Conservation (phyloP, 2,329 filamentous ascomycete genomes). For the Trichophyton verrucosum region DNA sequence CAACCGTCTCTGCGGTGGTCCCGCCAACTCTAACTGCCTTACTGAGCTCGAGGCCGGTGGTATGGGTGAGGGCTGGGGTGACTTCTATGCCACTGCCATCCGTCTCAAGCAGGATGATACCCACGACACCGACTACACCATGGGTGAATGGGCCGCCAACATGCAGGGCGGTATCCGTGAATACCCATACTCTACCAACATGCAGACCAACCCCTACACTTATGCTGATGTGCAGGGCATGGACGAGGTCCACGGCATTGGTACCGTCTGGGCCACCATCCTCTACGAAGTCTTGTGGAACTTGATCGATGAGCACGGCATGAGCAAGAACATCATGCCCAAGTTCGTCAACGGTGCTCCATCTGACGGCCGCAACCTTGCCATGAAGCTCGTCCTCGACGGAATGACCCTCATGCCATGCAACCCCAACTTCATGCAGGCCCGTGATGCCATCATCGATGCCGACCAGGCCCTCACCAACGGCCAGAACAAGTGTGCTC, state of each 20-base stretch:
- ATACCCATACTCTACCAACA: conserved; percentile 11
- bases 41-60: conserved; percentile 10
- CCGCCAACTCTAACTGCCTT: conserved; percentile 11
- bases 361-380: conserved; percentile 9
- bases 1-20: conserved; percentile 12
- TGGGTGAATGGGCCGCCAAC: conserved; percentile 11
- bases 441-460: conserved; percentile 12
- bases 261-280: conserved; percentile 11
- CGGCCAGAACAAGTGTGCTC: conserved; percentile 8
- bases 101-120: conserved; percentile 10
- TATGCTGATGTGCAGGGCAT: conserved; percentile 8
- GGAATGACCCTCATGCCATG: conserved; percentile 12
- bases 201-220: conserved; percentile 10
- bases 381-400: conserved; percentile 12
- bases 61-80: conserved; percentile 13
- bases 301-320: conserved; percentile 12
- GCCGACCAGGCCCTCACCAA: conserved; percentile 11
- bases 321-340: conserved; percentile 6
- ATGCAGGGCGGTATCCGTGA: conserved; percentile 9
- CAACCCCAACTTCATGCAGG: conserved; percentile 13
- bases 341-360: conserved; percentile 8
- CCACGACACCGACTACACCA: conserved; percentile 10
- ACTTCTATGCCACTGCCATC: conserved; percentile 11
- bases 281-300: conserved; percentile 13
- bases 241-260: conserved; percentile 8